phyloP scores from a whole-genome alignment of 1,284 basidiomycete genomes.

The Nidula niveotomentosa region DNA sequence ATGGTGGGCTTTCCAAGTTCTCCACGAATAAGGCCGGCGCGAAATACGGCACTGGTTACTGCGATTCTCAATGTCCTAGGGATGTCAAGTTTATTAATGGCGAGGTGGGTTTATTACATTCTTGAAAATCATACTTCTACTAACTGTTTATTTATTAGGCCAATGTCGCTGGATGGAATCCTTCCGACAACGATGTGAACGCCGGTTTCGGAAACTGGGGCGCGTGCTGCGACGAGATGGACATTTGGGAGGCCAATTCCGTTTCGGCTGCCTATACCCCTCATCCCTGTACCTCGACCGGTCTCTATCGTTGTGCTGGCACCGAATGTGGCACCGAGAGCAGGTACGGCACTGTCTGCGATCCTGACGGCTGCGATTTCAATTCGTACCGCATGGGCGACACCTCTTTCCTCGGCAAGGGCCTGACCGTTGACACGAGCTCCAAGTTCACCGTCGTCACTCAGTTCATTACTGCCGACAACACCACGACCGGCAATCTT shows the following conservation, averaged over 20 bases:
- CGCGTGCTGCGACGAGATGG: not conserved
- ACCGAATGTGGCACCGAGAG: not conserved
- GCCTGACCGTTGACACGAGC: constrained; percentile 33
- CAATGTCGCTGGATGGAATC: not conserved
- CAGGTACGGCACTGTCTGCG: not conserved
- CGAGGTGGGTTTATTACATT: not conserved
- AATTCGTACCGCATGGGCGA: constrained; percentile 3
- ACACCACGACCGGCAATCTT: constrained; percentile 43
- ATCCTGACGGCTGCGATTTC: not conserved
- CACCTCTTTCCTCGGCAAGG: not conserved
- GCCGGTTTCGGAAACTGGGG: not conserved
- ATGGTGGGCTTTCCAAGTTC: not conserved
- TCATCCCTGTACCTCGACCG: not conserved
- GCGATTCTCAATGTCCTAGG: not conserved
- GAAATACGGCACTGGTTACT: not conserved
- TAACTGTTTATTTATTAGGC: not conserved
- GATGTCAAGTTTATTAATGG: not conserved
- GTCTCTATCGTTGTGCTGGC: not conserved
- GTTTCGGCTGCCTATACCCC: not conserved
- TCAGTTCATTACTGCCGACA: constrained; percentile 50
- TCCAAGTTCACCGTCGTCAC: not conserved
- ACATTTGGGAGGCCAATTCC: not conserved
- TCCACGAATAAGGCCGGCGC: not conserved
- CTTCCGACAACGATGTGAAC: not conserved
- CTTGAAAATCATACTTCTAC: not conserved